These are phyloP conservation scores for Neofusicoccum ribis DNA, from an alignment of 2,329 filamentous ascomycete species.

Conservation along the genomic window DNA sequence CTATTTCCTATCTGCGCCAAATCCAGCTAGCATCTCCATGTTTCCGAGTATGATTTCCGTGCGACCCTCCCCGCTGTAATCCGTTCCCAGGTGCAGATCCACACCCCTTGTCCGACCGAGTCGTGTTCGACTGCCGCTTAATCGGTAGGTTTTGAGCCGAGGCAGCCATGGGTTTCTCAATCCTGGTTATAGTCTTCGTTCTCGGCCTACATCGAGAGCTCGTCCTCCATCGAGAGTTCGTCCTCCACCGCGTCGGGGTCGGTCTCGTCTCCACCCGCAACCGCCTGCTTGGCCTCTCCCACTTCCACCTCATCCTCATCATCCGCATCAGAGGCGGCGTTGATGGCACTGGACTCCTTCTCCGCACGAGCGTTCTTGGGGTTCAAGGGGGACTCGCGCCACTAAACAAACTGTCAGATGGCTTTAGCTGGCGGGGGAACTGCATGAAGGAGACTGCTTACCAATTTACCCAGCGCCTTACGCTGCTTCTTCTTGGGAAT, in stretches of 20 bases:
- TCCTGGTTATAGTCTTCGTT: too few relatives aligned
- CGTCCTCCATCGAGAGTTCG: background rate
- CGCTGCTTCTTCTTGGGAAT: conserved; percentile 1
- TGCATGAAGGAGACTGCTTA: background rate
- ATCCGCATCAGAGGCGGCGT: background rate
- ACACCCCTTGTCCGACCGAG: background rate
- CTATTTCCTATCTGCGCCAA: background rate
- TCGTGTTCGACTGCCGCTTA: too few relatives aligned
- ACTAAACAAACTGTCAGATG: background rate
- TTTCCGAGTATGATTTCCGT: too few relatives aligned
- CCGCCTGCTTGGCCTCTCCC: background rate
- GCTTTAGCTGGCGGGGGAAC: background rate
- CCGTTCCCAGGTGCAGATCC: background rate
- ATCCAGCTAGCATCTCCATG: background rate
- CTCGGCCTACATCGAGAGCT: background rate
- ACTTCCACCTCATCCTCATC: background rate
- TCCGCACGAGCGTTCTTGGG: conserved; percentile 5
- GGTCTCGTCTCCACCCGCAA: background rate
- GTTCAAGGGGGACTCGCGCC: conserved; percentile 3
- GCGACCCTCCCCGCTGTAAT: background rate
- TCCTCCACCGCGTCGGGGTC: background rate
- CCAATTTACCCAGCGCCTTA: conserved; percentile 8
- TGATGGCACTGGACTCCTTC: background rate
- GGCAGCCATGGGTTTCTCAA: too few relatives aligned
- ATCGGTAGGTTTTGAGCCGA: too few relatives aligned